Evolutionary conservation across 106 monocot genomes (phyloP).

Genomic region (Dendrobium officinale): DNA sequence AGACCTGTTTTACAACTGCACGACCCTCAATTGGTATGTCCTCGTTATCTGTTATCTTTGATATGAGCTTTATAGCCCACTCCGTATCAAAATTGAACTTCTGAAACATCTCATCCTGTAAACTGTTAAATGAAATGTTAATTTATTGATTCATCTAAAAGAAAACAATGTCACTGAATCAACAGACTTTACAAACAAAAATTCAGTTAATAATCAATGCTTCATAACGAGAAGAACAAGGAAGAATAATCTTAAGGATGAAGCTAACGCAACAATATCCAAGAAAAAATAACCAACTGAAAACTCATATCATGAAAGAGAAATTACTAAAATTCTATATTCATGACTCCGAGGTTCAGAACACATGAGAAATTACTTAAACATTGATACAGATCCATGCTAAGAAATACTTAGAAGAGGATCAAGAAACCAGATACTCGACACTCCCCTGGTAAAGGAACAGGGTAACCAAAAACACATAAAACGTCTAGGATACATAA

Average conservation of each 20-base stretch:
- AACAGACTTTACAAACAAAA: neutral
- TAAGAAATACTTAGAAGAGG: too few relatives aligned
- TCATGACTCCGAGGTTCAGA: neutral
- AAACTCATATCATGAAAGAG: neutral
- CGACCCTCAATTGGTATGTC: constrained; percentile 89
- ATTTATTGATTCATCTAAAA: neutral
- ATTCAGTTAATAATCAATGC: neutral
- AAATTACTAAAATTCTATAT: neutral
- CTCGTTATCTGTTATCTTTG: constrained; percentile 90
- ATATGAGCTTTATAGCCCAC: constrained; percentile 97
- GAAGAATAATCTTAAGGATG: neutral
- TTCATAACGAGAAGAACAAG: neutral
- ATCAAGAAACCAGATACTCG: too few relatives aligned
- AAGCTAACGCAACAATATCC: neutral
- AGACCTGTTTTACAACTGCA: constrained; percentile 85
- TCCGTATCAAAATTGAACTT: constrained; percentile 99
- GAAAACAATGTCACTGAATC: neutral
- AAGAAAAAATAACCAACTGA: neutral
- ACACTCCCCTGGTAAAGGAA: too few relatives aligned
- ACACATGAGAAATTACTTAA: too few relatives aligned
- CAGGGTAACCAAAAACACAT: too few relatives aligned
- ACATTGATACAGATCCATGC: too few relatives aligned
- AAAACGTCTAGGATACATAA: too few relatives aligned
- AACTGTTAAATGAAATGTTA: constrained; percentile 32
- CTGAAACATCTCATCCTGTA: constrained; percentile 99